Percentiles rank a stretch among this genome's conserved stretches.
These are phyloP conservation scores for Arachis stenosperma DNA, from an alignment of 306 rosid species.

Conservation along the genomic window DNA sequence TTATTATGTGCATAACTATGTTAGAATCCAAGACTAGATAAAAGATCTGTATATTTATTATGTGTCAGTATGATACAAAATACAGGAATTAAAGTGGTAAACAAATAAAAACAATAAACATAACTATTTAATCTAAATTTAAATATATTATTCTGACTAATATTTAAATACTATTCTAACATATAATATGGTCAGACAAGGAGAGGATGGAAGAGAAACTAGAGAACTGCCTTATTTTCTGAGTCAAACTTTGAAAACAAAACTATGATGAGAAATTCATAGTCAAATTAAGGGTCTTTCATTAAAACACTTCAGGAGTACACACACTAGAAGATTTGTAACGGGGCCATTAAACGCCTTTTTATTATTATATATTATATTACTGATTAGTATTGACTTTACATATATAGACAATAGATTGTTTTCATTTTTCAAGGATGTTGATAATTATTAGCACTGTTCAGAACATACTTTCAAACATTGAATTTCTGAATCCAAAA, in stretches of 20 bases:
- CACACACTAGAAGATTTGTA: neutral
- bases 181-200: constrained; percentile 10
- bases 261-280: constrained; percentile 15
- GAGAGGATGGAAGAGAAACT: constrained; percentile 21
- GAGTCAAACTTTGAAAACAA: constrained; percentile 34
- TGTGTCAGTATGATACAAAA: no score
- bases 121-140: no score
- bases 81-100: no score
- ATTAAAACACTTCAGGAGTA: neutral
- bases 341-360: constrained; percentile 4
- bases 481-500: constrained; percentile 36
- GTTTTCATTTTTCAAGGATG: constrained; percentile 34
- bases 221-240: constrained; percentile 7
- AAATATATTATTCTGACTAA: no score
- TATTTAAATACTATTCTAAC: no score
- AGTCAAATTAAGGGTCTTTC: constrained; percentile 33
- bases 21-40: no score
- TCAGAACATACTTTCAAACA: constrained; percentile 39
- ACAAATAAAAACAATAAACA: no score
- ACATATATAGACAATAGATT: neutral
- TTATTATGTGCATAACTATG: no score
- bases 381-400: neutral
- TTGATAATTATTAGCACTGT: constrained; percentile 31
- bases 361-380: neutral
- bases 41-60: no score